Conservation (phyloP, 1,284 basidiomycete species). For the Puccinia coronata region DNA sequence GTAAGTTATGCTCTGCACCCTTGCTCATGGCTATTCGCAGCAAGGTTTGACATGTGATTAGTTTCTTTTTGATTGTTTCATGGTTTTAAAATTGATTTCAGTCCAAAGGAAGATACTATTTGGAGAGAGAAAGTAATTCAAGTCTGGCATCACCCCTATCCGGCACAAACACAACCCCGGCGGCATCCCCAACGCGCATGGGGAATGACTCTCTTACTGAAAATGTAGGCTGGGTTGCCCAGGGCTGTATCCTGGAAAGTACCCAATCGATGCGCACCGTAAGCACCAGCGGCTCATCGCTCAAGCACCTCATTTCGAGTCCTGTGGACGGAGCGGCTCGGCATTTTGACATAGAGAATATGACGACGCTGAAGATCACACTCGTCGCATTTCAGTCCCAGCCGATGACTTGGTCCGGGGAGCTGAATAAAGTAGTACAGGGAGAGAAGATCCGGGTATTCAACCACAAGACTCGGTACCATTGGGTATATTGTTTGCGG, state of each 20-base stretch:
- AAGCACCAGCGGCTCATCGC: constrained; percentile 17
- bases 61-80: not conserved
- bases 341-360: constrained; percentile 15
- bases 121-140: constrained; percentile 42
- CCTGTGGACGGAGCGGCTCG: constrained; percentile 21
- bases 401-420: constrained; percentile 41
- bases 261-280: constrained; percentile 23
- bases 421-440: constrained; percentile 26
- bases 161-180: not conserved
- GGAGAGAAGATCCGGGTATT: constrained; percentile 38
- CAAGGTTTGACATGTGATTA: not conserved
- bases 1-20: not conserved
- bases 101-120: constrained; percentile 32
- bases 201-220: constrained; percentile 5
- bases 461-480: constrained; percentile 34
- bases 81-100: not conserved
- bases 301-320: constrained; percentile 34
- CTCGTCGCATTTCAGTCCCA: constrained; percentile 37
- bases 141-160: constrained; percentile 27
- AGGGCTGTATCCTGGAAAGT: constrained; percentile 43
- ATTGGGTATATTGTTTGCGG: constrained; percentile 46
- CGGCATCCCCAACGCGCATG: constrained; percentile 27
- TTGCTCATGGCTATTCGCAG: too few species aligned
- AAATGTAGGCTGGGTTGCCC: constrained; percentile 33
- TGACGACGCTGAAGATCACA: constrained; percentile 11